Percentiles rank a stretch among this genome's conserved stretches.
phyloP scores from a whole-genome alignment of 352 stramenopile genomes.

The Phytophthora kernoviae region DNA sequence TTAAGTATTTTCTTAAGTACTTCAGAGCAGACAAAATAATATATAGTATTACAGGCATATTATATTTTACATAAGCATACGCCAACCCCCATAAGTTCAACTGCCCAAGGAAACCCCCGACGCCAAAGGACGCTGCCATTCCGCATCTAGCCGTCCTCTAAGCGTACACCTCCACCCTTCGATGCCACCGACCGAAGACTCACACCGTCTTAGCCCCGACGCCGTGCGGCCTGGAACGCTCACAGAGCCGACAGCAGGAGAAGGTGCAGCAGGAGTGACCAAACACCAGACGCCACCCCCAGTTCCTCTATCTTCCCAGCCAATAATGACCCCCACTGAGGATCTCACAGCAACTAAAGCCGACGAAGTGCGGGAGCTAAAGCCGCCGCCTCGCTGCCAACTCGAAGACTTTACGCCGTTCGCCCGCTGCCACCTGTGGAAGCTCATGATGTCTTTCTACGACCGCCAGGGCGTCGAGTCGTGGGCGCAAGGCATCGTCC shows the following conservation, averaged over 20 bases:
- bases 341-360: slow-evolving; percentile 29
- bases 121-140: slow-evolving; percentile 17
- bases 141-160: slow-evolving; percentile 12
- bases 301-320: neutral
- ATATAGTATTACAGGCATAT: no score
- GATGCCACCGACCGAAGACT: slow-evolving; percentile 36
- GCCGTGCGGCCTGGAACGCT: slow-evolving; percentile 23
- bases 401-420: slow-evolving; percentile 92
- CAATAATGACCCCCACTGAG: neutral
- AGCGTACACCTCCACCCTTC: neutral
- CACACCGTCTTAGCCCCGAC: slow-evolving; percentile 10
- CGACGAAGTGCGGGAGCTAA: slow-evolving; percentile 53
- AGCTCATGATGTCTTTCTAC: slow-evolving; percentile 96
- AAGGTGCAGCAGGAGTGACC: slow-evolving; percentile 11
- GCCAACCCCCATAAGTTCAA: no score
- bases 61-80: no score
- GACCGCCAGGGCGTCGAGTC: slow-evolving; percentile 83
- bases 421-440: slow-evolving; percentile 90
- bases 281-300: slow-evolving; percentile 31
- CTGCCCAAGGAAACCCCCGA: slow-evolving; percentile 28
- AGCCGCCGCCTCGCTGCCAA: slow-evolving; percentile 57
- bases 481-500: slow-evolving; percentile 94
- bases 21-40: no score
- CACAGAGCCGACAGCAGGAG: slow-evolving; percentile 18
- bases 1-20: no score